A percentile compares a stretch with the other conserved stretches of the same genome.
These are phyloP conservation scores for Cydonia oblonga DNA, from an alignment of 331 rosid species.

Conservation along the genomic window DNA sequence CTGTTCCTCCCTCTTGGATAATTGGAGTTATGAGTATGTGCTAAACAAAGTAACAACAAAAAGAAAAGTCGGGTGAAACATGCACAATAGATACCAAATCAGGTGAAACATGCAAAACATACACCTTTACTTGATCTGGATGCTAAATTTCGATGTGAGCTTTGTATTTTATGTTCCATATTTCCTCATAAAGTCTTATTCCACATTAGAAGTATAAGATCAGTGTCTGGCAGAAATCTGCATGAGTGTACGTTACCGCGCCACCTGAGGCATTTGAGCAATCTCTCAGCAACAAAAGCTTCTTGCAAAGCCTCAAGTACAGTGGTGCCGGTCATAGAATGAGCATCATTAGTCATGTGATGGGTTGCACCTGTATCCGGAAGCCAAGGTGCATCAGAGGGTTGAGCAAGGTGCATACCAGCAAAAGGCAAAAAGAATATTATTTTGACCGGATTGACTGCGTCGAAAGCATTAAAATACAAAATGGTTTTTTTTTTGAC, in stretches of 20 bases:
- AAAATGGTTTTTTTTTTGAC: no score
- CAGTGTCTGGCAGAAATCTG: background rate
- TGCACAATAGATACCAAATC: background rate
- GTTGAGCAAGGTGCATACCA: no score
- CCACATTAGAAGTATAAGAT: background rate
- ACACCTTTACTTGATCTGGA: background rate
- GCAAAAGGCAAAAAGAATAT: background rate
- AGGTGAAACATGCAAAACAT: background rate
- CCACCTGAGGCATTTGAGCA: slow-evolving; percentile 26
- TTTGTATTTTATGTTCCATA: background rate
- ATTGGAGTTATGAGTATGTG: slow-evolving; percentile 18
- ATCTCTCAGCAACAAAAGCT: slow-evolving; percentile 21
- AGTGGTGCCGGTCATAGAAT: no score
- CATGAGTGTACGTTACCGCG: background rate
- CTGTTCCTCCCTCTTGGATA: slow-evolving; percentile 8
- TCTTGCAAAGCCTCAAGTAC: slow-evolving; percentile 37
- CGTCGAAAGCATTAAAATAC: background rate
- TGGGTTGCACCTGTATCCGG: no score
- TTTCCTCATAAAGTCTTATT: no score
- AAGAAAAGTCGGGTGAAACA: background rate
- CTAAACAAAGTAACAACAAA: background rate
- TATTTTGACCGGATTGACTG: background rate
- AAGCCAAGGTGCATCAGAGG: no score
- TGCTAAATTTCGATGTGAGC: background rate
- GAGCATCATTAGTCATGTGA: no score